Evolutionary conservation across 1,284 basidiomycete species (phyloP), one percentile per base, ranked within the genome.

Genomic region (Trichosporon asahii): DNA sequence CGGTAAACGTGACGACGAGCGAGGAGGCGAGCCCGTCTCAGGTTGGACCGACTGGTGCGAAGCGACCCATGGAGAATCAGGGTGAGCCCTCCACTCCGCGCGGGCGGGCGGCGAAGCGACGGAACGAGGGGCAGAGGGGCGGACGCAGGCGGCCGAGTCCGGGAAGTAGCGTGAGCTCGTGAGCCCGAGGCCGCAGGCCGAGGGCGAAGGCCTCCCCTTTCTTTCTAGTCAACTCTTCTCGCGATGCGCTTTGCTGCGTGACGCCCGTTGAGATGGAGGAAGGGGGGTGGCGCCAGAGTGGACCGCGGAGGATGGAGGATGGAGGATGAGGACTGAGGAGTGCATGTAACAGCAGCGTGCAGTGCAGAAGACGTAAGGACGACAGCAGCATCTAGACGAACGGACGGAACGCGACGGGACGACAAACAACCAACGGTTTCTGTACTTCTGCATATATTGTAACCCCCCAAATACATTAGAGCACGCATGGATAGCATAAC

Each of bases 61-160:
- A 73, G 40, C 70, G 72, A 0, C 68, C 70, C n/a, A 71, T 73
- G n/a, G 72, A 73, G 72, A 33, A 31, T 3, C 70, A 73, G 65
- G 57, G 49, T 18, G 63, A 53, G 21, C 67, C 72, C 7, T 49
- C 66, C 5, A 71, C 72, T 2, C 70, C 72, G 1, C 70, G 70
- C 12, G 67, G 72, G 2, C 64, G 68, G 11, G 68, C 67, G 8
- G 29, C 68, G 44, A 73, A 73, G 61, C 72, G 72, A 31, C 44
- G 67, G 55, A 53, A 27, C n/a, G 69, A 70, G 25, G 66, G 64
- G 25, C 40, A 66, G 61, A 66, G 66, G 27, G 40, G 23, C 3
- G 35, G 63, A 18, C 63, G 63, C 23, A n/a, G 63, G 35, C 63
- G 63, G n/a, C 63, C 63, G 11, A 37, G 63, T 23, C 35, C 63